Base-by-base conservation (phyloP, 257 asterid species). In the Fraxinus americana region DNA sequence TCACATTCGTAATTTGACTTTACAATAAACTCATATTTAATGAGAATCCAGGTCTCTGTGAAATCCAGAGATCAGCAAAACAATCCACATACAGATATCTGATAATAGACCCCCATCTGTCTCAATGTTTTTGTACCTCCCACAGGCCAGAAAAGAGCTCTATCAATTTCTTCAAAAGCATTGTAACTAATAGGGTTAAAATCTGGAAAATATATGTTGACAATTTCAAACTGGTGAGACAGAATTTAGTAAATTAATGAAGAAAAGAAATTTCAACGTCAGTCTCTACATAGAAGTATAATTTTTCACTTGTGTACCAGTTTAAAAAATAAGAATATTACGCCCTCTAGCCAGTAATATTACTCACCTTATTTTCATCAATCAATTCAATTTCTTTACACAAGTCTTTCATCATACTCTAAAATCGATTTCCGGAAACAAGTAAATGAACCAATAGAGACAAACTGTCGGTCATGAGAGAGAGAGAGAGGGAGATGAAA, bases 331-430 rank as follows among this genome's bases (percentile, higher is more conserved):
- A 63, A 25, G 12, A 57, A 0, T 52, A 17, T 45, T 19, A 14
- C 4, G 23, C 19, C 27, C 16, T 23, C 35, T 16, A 30, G 38
- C 27, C 71, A 25, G 13, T 29, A 23, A 73, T 30, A 72, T 36
- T 19, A 74, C 21, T 23, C 54, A n/a, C 11, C 52, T 34, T 30
- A 73, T 29, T 32, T 50, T 59, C 54, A 35, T 16, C 41, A 35
- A 75, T 27, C 36, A 75, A 59, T 75, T 75, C 71, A 61, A 59
- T n/a, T 32, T 73, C 19, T 5, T 25, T 43, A 25, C 3, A 13
- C 5, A 10, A 23, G 63, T 30, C 65, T 2, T 14, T 52, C 70
- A 59, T n/a, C 13, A n/a, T 21, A 34, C 2, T 35, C 38, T 17
- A 29, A 38, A 35, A 14, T 39, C 17, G 66, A 23, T 27, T 25